Base-by-base conservation (phyloP, 2,329 filamentous ascomycete species). In the Bipolaris gigantea region DNA sequence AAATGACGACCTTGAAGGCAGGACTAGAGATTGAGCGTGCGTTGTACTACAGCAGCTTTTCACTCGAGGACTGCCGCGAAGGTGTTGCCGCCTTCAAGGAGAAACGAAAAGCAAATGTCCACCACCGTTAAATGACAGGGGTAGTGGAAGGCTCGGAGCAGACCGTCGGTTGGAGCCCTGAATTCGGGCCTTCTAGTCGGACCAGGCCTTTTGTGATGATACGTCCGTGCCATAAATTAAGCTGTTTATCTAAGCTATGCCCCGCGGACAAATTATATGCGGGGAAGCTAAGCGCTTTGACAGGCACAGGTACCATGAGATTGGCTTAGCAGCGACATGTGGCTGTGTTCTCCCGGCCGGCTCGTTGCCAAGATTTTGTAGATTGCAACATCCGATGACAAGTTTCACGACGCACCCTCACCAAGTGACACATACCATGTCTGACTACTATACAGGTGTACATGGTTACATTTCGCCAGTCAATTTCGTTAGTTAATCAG, bases 71-170 rank as follows among this genome's bases (percentile, higher is more conserved):
- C 52, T 78, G 75, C 54, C 68, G 72, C 42, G 72, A 76, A 50
- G 77, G 77, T 10, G 73, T 78, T 49, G 63, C 68, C 34, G 76
- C 76, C 1, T 79, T 79, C 58, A 55, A 77, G 48, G 68, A 75
- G 53, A 79, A 79, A 65, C 62, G 69, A 13, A 47, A 62, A 23
- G 60, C 65, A 10, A 54, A 19, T 39, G 68, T 72, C 50, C 53
- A 62, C 40, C 62, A 71, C 43, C 50, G 52, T 44, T 58, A 45
- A 58, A 16, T 16, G n/a, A 15, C 8, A 25, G 21, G 33, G 44
- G 21, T 38, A 19, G 15, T 10, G 23, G 44, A 25, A 27, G 13
- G 10, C 44, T 35, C 44, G 33, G 44, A 38, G 9, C 11, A 25
- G 18, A 36, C 38, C 33, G 19, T 8, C 8, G 18, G 3, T 36